Conservation (phyloP, 2,329 filamentous ascomycete genomes). For the Lecanosticta acicola region DNA sequence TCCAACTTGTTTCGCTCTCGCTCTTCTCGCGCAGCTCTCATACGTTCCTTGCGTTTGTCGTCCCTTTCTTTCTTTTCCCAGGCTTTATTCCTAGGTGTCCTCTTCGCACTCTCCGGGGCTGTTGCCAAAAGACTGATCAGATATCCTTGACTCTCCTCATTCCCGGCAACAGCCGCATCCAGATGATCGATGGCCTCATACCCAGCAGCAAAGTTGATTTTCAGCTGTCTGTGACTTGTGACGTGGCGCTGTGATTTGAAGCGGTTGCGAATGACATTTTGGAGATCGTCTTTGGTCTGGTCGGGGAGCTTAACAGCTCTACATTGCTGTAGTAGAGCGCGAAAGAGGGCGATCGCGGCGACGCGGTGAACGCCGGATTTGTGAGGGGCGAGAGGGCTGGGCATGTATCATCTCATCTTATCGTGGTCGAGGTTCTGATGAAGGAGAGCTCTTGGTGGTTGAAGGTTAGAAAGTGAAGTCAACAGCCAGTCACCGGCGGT, state of each 20-base stretch:
- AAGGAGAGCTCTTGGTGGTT: too few species aligned
- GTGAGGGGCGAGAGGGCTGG: constrained; percentile 33
- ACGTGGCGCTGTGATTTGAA: constrained; percentile 58
- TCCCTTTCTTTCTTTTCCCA: not conserved
- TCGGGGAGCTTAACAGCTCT: constrained; percentile 9
- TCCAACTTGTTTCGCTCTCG: constrained; percentile 4
- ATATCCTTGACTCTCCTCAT: constrained; percentile 25
- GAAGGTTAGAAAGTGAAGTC: too few species aligned
- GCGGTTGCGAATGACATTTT: constrained; percentile 54
- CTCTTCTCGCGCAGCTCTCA: not conserved
- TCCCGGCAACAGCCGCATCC: constrained; percentile 36
- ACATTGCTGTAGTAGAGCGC: constrained; percentile 57
- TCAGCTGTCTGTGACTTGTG: constrained; percentile 55
- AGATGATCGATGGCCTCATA: constrained; percentile 53
- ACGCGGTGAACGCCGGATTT: constrained; percentile 47
- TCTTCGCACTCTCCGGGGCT: constrained; percentile 23
- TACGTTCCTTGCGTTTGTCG: not conserved
- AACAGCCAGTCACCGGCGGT: too few species aligned
- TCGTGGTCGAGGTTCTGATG: too few species aligned
- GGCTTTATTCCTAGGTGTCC: constrained; percentile 4
- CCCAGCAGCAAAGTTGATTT: constrained; percentile 58
- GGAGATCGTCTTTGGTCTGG: constrained; percentile 35
- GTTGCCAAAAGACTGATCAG: constrained; percentile 25
- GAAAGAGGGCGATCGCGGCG: constrained; percentile 65
- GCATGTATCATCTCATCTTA: too few species aligned